phyloP scores from a whole-genome alignment of 1,139 yeast genomes.

The Magnusiomyces magnusii region DNA sequence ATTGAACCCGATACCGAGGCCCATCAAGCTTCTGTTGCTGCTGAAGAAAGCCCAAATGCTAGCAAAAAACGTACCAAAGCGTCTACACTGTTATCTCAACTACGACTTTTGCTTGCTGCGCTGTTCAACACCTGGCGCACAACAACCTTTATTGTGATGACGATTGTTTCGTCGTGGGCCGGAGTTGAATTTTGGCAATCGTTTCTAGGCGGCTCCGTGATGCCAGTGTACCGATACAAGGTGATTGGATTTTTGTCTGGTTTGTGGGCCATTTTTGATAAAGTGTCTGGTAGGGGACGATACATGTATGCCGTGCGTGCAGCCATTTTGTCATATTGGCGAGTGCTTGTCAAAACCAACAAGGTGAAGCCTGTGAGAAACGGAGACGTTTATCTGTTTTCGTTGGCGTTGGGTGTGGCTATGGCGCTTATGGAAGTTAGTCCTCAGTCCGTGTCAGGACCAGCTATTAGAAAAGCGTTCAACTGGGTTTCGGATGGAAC shows the following conservation, averaged over 20 bases:
- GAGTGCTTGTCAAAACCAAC: constrained; percentile 27
- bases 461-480: constrained; percentile 28
- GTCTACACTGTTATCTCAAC: neutral
- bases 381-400: constrained; percentile 32
- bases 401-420: constrained; percentile 30
- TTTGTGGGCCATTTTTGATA: constrained; percentile 36
- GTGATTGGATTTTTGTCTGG: constrained; percentile 37
- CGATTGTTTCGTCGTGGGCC: constrained; percentile 36
- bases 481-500: constrained; percentile 31
- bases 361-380: constrained; percentile 25
- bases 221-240: constrained; percentile 33
- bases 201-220: constrained; percentile 27
- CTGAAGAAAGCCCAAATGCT: neutral
- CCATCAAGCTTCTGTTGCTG: neutral
- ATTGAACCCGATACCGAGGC: constrained; percentile 4
- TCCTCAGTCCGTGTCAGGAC: constrained; percentile 33
- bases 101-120: constrained; percentile 18
- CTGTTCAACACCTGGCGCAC: constrained; percentile 28
- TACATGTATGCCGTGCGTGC: constrained; percentile 33
- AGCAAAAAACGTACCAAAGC: neutral
- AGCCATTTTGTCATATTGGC: constrained; percentile 36
- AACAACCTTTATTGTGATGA: constrained; percentile 33
- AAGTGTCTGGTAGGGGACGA: constrained; percentile 32
- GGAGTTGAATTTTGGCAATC: constrained; percentile 36
- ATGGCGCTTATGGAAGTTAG: constrained; percentile 32